Base-by-base conservation (phyloP, 108 stramenopile species). In the Nitzschia sp. region DNA sequence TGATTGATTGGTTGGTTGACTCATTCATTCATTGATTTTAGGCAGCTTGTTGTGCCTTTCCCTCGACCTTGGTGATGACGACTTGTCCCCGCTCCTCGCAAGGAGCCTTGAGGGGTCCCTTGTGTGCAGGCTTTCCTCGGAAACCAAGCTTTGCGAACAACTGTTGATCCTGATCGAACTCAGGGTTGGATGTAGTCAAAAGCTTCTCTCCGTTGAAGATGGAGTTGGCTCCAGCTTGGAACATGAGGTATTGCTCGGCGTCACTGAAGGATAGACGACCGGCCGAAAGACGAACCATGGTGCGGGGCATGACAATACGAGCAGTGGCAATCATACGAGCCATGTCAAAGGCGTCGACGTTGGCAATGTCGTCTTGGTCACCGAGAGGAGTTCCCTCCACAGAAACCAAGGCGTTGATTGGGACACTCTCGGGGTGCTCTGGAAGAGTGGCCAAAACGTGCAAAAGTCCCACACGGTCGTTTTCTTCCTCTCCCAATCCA, bases 141-240 rank as follows among this genome's bases (percentile, higher is more conserved):
- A 95, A 92, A 10, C 97, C 97, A 26, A 98, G 78, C 71, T 90
- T 94, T 20, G 82, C 51, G 59, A 98, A 98, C 67, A 98, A 74
- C 21, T 67, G 71, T 65, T 87, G 77, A 69, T 98, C 97, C 29
- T 80, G 84, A 56, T 94, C 89, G 69, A 98, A 96, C 61, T 90
- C 95, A 2, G 95, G 95, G 79, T 98, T 98, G 66, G 80, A 76
- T 2, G 97, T 97, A 9, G 97, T 98, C 52, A 98, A 77, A 43
- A 98, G 83, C 77, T 91, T 95, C 75, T 98, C 97, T 12, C 97
- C 97, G 63, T 95, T 98, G 73, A 98, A 98, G 66, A 98, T 98
- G 51, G 94, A 95, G 80, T 98, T 98, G 42, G 97, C 97, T 17
- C 97, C 97, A 10, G 96, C 96, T 73, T 93, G 89, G 83, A 98